Base-by-base conservation (phyloP, 2,329 filamentous ascomycete genomes). In the Xylariaceae sp. region DNA sequence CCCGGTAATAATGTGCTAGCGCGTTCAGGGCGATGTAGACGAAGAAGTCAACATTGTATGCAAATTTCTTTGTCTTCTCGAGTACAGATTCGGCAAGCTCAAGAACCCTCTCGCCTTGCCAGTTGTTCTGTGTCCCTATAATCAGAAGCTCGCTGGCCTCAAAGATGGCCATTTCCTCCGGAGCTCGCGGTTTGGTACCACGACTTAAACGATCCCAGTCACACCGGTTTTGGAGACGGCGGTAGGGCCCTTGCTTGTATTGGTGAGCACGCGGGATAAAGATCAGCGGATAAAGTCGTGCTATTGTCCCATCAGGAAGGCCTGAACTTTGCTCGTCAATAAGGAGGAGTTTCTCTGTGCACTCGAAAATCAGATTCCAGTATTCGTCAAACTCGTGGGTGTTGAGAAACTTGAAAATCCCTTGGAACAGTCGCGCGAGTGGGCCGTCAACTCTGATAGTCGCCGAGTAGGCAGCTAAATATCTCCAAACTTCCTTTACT, bases 351-450 rank as follows among this genome's bases (percentile, higher is more conserved):
- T 62, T 65, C 53, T 67, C 65, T 1, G 62, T 65, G 49, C 65
- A 67, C 47, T 66, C 64, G 41, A 67, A 66, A 15, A 67, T 55
- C n/a, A 67, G 55, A 26, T 64, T 56, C 65, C 65, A 67, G 42
- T 63, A 67, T 37, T 67, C 64, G 20, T 66, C 64, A 39, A 67
- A 67, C 8, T 67, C 64, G 54, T 66, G 63, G 0, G 65, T 62
- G 33, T 56, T 65, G 21, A 67, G 46, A 36, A 63, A 66, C 30
- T 66, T 66, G 50, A 63, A 65, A 39, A 67, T 58, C 9, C 59
- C 64, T 30, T 66, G 63, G 36, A 67, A 65, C 6, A 67, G 55
- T 16, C 64, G 63, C 7, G 61, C 58, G 10, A 67, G 49, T 11
- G 65, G 64, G 4, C 65, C 64, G 3, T 67, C 62, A 24, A 53